Base-by-base conservation (phyloP, 495 filamentous ascomycete species). In the Aspergillus carlsbadensis region DNA sequence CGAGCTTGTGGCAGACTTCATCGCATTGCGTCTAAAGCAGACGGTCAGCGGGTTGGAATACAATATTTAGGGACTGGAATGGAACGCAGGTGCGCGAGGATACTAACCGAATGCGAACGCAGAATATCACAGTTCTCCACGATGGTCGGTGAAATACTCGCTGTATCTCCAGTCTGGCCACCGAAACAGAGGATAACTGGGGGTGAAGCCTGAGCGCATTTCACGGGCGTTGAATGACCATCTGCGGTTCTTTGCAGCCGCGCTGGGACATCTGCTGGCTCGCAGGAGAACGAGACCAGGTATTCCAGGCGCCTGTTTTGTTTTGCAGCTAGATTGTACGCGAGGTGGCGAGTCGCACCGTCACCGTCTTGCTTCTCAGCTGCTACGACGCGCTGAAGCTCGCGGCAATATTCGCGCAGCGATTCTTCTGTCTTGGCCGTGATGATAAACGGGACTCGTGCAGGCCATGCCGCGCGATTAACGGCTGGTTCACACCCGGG, bases 21-120 rank as follows among this genome's bases (percentile, higher is more conserved):
- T 82, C 60, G 33, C 76, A 77, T 1, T 57, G 36, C 21, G 75
- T 65, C 5, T 79, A 54, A 56, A 76, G 40, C n/a, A n/a, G n/a
- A n/a, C n/a, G n/a, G n/a, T n/a, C n/a, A n/a, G n/a, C n/a, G n/a
- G n/a, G n/a, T n/a, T n/a, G n/a, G n/a, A n/a, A n/a, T n/a, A n/a
- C n/a, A n/a, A n/a, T n/a, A n/a, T n/a, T n/a, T n/a, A n/a, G n/a
- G n/a, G n/a, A n/a, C n/a, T n/a, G n/a, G n/a, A n/a, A n/a, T n/a
- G n/a, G n/a, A n/a, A n/a, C n/a, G n/a, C n/a, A n/a, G n/a, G n/a
- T n/a, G n/a, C n/a, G n/a, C n/a, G n/a, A n/a, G n/a, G n/a, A n/a
- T 2, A 46, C 51, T 36, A 35, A 58, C 65, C 5, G 81, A 52
- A 50, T 81, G 64, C 1, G 29, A 45, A n/a, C 68, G 67, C 0